Evolutionary conservation across 208 protist species (phyloP), one percentile per base, ranked within the genome.

Genomic region (Tetramitus jugosus): DNA sequence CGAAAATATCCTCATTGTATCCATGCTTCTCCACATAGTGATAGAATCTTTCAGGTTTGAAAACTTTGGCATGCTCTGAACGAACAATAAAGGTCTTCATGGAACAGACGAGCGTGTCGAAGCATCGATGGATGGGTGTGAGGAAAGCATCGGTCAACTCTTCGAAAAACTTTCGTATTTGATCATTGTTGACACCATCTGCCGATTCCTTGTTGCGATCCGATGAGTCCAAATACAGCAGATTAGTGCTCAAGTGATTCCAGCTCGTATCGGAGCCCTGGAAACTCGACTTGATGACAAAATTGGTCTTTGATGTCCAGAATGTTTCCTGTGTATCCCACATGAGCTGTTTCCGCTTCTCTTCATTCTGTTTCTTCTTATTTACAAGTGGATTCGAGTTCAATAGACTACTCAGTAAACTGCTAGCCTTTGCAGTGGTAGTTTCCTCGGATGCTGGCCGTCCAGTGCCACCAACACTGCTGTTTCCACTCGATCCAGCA

Each of bases 1-100:
- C 43, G 23, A 76, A 76, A 29, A 76, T 26, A 35, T 76, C 29
- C 29, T 53, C 56, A 29, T 76, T 65, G 45, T 76, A 76, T 33
- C 71, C 71, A 65, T 76, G 20, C 3, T 62, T 76, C 29, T 76
- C 53, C 0, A 76, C 39, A 53, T 53, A 76, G 8, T 62, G 26
- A 42, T 40, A 40, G 45, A 76, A 76, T 26, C 29, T 76, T n/a
- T 76, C 56, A 23, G 3, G 6, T 26, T 62, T 62, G 40, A 76
- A 76, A 29, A 76, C 35, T 46, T 76, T 76, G 23, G 31, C 35
- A 43, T 67, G 56, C n/a, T 76, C 71, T 2, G 42, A 45, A 10
- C 71, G 3, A 33, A 76, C 35, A 56, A 76, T 53, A 26, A 46
- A 62, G 2, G 60, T 43, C n/a, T 62, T 67, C 60, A 67, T 56